A percentile compares a stretch with the other conserved stretches of the same genome.
phyloP scores from a whole-genome alignment of 164 flowering plant genomes.

The Stephania yunnanensis region DNA sequence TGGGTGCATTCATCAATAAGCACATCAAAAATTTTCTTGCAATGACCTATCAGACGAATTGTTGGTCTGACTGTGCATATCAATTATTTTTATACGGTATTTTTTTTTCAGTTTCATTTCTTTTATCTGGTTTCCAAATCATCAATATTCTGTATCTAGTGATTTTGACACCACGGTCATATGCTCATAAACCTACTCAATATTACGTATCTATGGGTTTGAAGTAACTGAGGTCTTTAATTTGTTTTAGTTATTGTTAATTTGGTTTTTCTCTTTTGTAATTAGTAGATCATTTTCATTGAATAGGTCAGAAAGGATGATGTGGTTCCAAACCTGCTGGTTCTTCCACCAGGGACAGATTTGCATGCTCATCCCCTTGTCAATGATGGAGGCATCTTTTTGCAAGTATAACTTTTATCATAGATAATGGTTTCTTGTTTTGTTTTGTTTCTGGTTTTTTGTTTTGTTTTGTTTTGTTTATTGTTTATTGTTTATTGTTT shows the following conservation, averaged over 20 bases:
- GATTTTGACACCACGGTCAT: background rate
- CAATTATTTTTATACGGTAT: too few relatives aligned
- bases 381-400: slow-evolving; percentile 58
- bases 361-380: slow-evolving; percentile 82
- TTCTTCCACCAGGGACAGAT: slow-evolving; percentile 79
- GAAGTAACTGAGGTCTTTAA: background rate
- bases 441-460: too few relatives aligned
- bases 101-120: too few relatives aligned
- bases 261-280: background rate
- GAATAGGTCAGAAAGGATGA: slow-evolving; percentile 74
- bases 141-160: background rate
- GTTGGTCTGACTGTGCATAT: too few relatives aligned
- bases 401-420: slow-evolving; percentile 56
- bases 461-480: background rate
- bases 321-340: slow-evolving; percentile 63
- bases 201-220: background rate
- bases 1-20: too few relatives aligned
- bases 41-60: too few relatives aligned
- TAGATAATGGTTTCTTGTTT: too few relatives aligned
- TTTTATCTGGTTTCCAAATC: background rate
- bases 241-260: background rate
- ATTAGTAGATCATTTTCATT: background rate
- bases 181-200: background rate
- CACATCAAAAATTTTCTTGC: too few relatives aligned
- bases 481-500: background rate